Evolutionary conservation across 441 rosid genomes (phyloP), one percentile per base, ranked within the genome.

Genomic region (Capsella rubella): DNA sequence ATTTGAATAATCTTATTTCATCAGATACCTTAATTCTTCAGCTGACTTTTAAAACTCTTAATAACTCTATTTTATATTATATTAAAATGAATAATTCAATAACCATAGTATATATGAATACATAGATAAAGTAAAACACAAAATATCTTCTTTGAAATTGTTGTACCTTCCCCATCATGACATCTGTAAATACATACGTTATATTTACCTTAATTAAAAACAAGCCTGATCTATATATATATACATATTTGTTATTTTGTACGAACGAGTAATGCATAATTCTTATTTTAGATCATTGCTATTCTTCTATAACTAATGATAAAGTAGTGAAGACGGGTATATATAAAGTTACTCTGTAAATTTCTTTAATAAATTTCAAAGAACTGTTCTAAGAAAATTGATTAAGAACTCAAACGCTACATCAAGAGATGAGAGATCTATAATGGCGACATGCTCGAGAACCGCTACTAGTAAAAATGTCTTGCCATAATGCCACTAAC

Each of bases 111-210:
- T 62, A 52, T 27, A 37, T 8, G 9, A 34, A 34, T 34, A 34
- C 37, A 34, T 34, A 34, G 9, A 34, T 69, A 21, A 56, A 54
- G 67, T 34, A 43, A 37, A 16, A 42, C 37, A 39, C 75, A 71
- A 49, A 40, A 61, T 0, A 27, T 69, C 32, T 5, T 52, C 11
- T 31, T 13, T 2, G 8, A 69, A 57, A 32, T 47, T 52, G 69
- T 42, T 60, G 68, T 61, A 7, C 40, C 34, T 54, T 67, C 71
- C 65, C 71, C 71, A 43, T 73, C 66, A 15, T 75, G 74, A 54
- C 79, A 69, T 62, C 59, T 69, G 62, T 50, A 75, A 45, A 53
- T 37, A 37, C 40, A 10, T 37, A 3, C 40, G 40, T 37, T 37
- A 37, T 0, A 37, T n/a, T 29, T 58, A 6, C 46, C 31, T 65